Evolutionary conservation across 2,329 filamentous ascomycete species (phyloP), one percentile per base, ranked within the genome.

Genomic region (Aspergillus brasiliensis): DNA sequence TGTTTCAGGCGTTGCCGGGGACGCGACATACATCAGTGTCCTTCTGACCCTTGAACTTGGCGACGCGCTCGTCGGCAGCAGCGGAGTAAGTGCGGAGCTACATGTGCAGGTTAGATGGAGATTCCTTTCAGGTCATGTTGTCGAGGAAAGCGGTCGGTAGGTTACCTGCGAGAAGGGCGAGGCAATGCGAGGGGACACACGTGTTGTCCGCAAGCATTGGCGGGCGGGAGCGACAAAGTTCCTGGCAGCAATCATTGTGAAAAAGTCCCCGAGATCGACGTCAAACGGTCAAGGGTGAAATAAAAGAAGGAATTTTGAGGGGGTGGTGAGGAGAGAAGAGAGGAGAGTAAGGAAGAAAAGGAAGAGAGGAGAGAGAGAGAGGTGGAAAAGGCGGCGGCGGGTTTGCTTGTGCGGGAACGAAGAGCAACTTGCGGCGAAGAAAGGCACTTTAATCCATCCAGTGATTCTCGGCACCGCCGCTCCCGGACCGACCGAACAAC

Each of bases 1-100:
- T 63, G 55, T 40, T 53, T 47, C 52, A 51, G 40, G 40, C 27
- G 56, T 46, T 56, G 58, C 53, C 51, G 38, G 53, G 47, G 71
- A 59, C 67, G 66, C 67, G 64, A 82, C 90, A 78, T 88, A 95
- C 91, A 84, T 94, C 89, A 76, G 89, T 82, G 76, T 91, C 91
- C 83, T 96, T 97, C 77, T 87, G 85, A 70, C 94, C 95, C 74
- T 91, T 89, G 84, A 97, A 99, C 83, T 95, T 91, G 79, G 93
- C 95, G 72, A 98, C 92, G 71, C 86, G 86, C 44, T 91, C 86
- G 62, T 85, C 80, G 78, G 76, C 82, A 62, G 77, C 70, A 62
- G 71, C 72, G 73, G 75, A 71, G 74, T 86, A 76, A 86, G 86
- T 82, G 89, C 93, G 80, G 78, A 85, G 76, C 87, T 81, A 70